A percentile compares a stretch with the other conserved stretches of the same genome.
phyloP scores from a whole-genome alignment of 2,329 filamentous ascomycete species.

The Domatiomyces globalis region DNA sequence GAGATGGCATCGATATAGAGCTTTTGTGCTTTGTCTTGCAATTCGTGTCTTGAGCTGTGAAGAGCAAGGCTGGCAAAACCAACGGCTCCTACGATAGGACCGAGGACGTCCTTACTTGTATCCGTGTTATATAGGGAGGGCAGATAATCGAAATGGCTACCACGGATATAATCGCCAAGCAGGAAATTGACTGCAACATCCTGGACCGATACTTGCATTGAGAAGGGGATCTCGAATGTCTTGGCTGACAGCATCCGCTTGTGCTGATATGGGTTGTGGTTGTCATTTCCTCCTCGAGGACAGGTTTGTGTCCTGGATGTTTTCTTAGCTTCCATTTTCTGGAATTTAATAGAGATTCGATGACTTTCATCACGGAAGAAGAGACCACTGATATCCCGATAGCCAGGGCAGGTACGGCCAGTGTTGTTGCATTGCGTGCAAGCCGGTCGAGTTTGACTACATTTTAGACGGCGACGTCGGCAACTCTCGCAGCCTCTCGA shows the following conservation, averaged over 20 bases:
- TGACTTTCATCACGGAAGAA: slow-evolving; percentile 54
- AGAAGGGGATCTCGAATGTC: background rate
- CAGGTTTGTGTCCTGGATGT: background rate
- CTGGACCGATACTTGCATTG: background rate
- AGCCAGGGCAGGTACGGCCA: slow-evolving; percentile 48
- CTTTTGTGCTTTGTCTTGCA: slow-evolving; percentile 3
- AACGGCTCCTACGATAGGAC: slow-evolving; percentile 1
- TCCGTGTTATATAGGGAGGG: slow-evolving; percentile 1
- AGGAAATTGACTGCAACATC: slow-evolving; percentile 5
- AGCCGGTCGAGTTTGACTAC: slow-evolving; percentile 46
- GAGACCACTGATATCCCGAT: slow-evolving; percentile 49
- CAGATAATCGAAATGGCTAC: slow-evolving; percentile 9
- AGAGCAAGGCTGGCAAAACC: slow-evolving; percentile 4
- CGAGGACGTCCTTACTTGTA: background rate
- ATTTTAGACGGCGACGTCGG: slow-evolving; percentile 35
- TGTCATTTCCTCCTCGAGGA: background rate
- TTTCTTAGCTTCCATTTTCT: background rate
- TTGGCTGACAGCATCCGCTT: slow-evolving; percentile 1
- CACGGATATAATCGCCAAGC: slow-evolving; percentile 4
- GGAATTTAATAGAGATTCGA: slow-evolving; percentile 2
- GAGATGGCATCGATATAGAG: slow-evolving; percentile 2
- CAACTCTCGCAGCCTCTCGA: slow-evolving; percentile 34
- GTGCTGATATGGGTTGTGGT: background rate
- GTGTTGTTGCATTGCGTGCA: slow-evolving; percentile 50
- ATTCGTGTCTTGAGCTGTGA: slow-evolving; percentile 1